Conservation (phyloP, 192 early-diverging fungal species). For the Umbelopsis ramanniana region DNA sequence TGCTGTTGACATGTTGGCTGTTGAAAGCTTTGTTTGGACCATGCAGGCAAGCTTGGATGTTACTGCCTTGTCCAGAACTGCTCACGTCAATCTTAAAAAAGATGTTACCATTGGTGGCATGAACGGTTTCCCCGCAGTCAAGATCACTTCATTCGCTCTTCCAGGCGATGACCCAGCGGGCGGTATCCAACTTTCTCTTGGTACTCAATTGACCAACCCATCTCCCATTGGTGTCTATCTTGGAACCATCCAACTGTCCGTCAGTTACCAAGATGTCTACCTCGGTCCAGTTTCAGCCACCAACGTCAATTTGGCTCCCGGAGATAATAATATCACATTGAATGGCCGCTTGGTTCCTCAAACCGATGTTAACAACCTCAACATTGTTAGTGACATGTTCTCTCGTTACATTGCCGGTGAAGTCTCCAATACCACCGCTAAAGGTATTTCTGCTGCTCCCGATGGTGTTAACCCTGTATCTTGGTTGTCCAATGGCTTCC, state of each 20-base stretch:
- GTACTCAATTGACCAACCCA: conserved; percentile 54
- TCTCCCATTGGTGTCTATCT: conserved; percentile 57
- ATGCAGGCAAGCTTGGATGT: conserved; percentile 43
- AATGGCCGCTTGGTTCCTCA: conserved; percentile 55
- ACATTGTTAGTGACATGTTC: conserved; percentile 53
- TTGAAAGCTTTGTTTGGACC: conserved; percentile 51
- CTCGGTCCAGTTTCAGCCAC: conserved; percentile 53
- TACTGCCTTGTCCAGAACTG: conserved; percentile 44
- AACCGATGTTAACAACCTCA: conserved; percentile 43
- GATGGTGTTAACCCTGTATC: conserved; percentile 50
- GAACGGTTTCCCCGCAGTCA: conserved; percentile 55
- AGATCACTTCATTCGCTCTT: conserved; percentile 54
- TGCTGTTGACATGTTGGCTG: conserved; percentile 52
- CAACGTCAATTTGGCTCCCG: conserved; percentile 41
- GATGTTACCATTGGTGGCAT: conserved; percentile 47
- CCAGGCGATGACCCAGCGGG: conserved; percentile 55
- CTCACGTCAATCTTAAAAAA: conserved; percentile 52
- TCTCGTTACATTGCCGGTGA: conserved; percentile 55
- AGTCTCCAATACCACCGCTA: conserved; percentile 48
- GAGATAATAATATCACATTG: conserved; percentile 50
- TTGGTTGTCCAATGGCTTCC: conserved; percentile 56
- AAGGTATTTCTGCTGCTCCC: conserved; percentile 56
- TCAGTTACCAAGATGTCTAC: conserved; percentile 45
- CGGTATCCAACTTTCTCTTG: conserved; percentile 60
- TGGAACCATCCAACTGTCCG: conserved; percentile 55